phyloP scores from a whole-genome alignment of 352 stramenopile species.

The Albugo laibachii region DNA sequence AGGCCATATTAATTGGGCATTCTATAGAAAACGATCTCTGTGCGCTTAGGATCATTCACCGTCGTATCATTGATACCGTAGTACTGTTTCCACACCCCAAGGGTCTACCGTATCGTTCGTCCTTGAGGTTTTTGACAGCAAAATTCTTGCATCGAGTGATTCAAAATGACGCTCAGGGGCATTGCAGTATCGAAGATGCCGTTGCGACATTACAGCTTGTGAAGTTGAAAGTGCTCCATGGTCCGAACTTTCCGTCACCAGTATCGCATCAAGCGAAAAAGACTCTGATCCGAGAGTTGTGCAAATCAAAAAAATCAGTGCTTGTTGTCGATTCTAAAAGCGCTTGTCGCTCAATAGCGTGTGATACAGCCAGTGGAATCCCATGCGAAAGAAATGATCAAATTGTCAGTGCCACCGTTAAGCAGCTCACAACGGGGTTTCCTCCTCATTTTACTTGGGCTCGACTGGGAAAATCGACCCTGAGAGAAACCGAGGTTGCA shows the following conservation, averaged over 20 bases:
- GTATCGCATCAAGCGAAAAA: slow-evolving; percentile 54
- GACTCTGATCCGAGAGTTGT: slow-evolving; percentile 61
- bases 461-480: slow-evolving; percentile 21
- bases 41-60: slow-evolving; percentile 46
- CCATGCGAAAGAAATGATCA: slow-evolving; percentile 22
- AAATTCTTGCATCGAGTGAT: slow-evolving; percentile 53
- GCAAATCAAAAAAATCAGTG: slow-evolving; percentile 44
- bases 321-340: slow-evolving; percentile 53
- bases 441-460: slow-evolving; percentile 65
- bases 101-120: slow-evolving; percentile 52
- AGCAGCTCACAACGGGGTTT: slow-evolving; percentile 69
- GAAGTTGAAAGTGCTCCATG: slow-evolving; percentile 56
- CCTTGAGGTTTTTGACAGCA: slow-evolving; percentile 48
- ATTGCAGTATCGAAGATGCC: slow-evolving; percentile 71
- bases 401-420: slow-evolving; percentile 29
- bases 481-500: slow-evolving; percentile 18
- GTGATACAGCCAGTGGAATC: slow-evolving; percentile 36
- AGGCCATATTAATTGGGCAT: slow-evolving; percentile 74
- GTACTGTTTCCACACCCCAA: slow-evolving; percentile 69
- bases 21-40: slow-evolving; percentile 76
- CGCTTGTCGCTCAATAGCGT: slow-evolving; percentile 36
- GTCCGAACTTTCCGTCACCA: slow-evolving; percentile 46
- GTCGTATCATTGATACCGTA: slow-evolving; percentile 59
- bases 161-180: slow-evolving; percentile 42
- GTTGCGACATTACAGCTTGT: slow-evolving; percentile 51